Evolutionary conservation across 1,284 basidiomycete genomes (phyloP).

Genomic region (Cutaneotrichosporon dermatis): DNA sequence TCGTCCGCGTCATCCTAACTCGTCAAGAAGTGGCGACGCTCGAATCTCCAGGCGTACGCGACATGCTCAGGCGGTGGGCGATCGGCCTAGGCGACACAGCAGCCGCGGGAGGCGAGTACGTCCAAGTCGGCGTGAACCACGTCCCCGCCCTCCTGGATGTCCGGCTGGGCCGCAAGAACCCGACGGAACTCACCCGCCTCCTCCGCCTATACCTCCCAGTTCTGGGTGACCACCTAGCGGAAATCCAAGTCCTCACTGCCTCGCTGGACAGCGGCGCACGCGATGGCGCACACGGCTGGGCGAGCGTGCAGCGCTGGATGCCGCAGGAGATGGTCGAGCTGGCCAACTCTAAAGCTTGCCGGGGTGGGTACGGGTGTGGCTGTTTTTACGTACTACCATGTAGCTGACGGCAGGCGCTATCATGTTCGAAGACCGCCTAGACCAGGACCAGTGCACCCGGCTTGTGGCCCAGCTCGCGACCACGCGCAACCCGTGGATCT

Average conservation of each 20-base stretch:
- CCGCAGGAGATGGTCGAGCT: constrained; percentile 73
- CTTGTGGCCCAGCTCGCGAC: constrained; percentile 64
- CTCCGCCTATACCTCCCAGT: constrained; percentile 32
- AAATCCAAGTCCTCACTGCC: constrained; percentile 34
- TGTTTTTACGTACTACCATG: too few relatives aligned
- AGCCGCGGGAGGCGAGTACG: constrained; percentile 29
- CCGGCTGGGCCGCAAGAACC: constrained; percentile 31
- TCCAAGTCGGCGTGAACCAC: constrained; percentile 40
- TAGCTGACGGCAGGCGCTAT: constrained; percentile 64
- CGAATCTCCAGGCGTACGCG: constrained; percentile 17
- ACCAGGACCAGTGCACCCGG: constrained; percentile 61
- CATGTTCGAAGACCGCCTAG: constrained; percentile 89
- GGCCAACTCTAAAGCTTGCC: constrained; percentile 86
- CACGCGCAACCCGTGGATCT: constrained; percentile 82
- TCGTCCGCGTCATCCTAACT: constrained; percentile 61
- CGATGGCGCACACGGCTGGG: constrained; percentile 42
- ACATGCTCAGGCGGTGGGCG: constrained; percentile 67
- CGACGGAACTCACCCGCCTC: constrained; percentile 33
- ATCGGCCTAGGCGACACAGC: constrained; percentile 53
- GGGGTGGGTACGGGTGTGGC: constrained; percentile 60
- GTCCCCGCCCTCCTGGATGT: constrained; percentile 40
- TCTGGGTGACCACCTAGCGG: constrained; percentile 26
- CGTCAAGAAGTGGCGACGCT: constrained; percentile 59
- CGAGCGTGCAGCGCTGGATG: constrained; percentile 67
- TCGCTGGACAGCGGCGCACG: constrained; percentile 5